A percentile compares a stretch with the other conserved stretches of the same genome.
phyloP scores from a whole-genome alignment of 2,329 filamentous ascomycete genomes.

The Mollisia scopiformis region DNA sequence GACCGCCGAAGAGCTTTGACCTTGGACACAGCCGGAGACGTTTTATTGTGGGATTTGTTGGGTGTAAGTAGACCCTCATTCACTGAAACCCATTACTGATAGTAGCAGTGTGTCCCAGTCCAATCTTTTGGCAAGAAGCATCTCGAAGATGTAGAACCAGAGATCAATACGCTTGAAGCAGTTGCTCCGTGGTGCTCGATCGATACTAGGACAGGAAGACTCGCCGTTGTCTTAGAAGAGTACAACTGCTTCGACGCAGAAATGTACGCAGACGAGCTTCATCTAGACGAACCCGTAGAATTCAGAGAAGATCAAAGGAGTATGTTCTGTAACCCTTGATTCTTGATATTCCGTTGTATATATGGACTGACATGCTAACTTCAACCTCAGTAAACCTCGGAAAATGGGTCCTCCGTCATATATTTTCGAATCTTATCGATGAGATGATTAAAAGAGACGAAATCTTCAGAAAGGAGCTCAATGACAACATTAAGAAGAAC shows the following conservation, averaged over 20 bases:
- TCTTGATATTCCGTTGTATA: neutral
- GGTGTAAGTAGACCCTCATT: constrained; percentile 56
- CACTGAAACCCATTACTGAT: constrained; percentile 25
- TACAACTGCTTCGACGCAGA: constrained; percentile 98
- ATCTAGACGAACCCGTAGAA: constrained; percentile 71
- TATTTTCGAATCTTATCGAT: constrained; percentile 87
- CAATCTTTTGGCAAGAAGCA: constrained; percentile 93
- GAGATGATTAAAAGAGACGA: constrained; percentile 88
- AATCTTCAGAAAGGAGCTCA: constrained; percentile 68
- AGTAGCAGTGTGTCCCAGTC: constrained; percentile 74
- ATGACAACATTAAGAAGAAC: constrained; percentile 63
- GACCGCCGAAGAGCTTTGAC: constrained; percentile 89
- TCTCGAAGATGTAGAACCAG: constrained; percentile 85
- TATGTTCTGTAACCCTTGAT: constrained; percentile 46
- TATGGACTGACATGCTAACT: constrained; percentile 30
- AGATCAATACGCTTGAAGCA: constrained; percentile 85
- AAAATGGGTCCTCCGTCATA: constrained; percentile 92
- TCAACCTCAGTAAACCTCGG: constrained; percentile 81
- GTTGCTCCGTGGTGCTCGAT: constrained; percentile 97
- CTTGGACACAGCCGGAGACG: constrained; percentile 91
- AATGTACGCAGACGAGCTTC: constrained; percentile 90
- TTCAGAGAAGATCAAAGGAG: constrained; percentile 94
- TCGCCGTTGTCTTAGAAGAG: constrained; percentile 89
- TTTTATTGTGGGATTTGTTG: constrained; percentile 92
- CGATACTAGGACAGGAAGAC: constrained; percentile 87